Base-by-base conservation (phyloP, 1,139 yeast species). In the Yamadazyma songkhlaensis region DNA sequence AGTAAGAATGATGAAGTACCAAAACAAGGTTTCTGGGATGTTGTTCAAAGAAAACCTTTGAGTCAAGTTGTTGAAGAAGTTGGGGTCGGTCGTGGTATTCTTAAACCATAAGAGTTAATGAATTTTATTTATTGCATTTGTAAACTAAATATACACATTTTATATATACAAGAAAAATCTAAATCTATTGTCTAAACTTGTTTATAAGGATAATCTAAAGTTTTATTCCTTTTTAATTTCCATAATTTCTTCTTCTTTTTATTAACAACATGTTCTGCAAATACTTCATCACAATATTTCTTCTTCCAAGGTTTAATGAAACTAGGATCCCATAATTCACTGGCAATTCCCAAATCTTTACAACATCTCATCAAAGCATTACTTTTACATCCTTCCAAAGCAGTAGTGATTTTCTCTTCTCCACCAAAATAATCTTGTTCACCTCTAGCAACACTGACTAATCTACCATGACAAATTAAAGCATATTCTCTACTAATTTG, bases 291-390 rank as follows among this genome's bases (percentile, higher is more conserved):
- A 58, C 97, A 86, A 47, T 79, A 61, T 49, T 78, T 70, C 52
- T 74, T 74, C 61, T 90, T 92, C 74, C 89, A 92, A 28, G 65
- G 62, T 47, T 92, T 77, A 45, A 92, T 89, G 53, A 90, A 92
- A 30, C 79, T 68, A 1, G 98, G 98, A 56, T 92, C 98, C 98
- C 98, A 92, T 39, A 92, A 70, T 54, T 92, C 98, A 43, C 95
- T 85, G 2, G 97, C 98, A 50, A 92, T 84, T 4, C 97, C 97
- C 51, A 92, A 72, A 63, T 92, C 98, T 57, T 92, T 92, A 63
- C 98, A 92, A 55, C 97, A 90, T 56, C 98, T 77, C 97, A 92
- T 92, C 60, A 92, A 68, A 0, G 98, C 97, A 57, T 92, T 92
- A 57, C 95, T 83, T 57, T 89, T 89, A 62, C 98, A 92, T 10